Evolutionary conservation across 139 green algal species (phyloP).

Genomic region (Raphidocelis subcapitata): DNA sequence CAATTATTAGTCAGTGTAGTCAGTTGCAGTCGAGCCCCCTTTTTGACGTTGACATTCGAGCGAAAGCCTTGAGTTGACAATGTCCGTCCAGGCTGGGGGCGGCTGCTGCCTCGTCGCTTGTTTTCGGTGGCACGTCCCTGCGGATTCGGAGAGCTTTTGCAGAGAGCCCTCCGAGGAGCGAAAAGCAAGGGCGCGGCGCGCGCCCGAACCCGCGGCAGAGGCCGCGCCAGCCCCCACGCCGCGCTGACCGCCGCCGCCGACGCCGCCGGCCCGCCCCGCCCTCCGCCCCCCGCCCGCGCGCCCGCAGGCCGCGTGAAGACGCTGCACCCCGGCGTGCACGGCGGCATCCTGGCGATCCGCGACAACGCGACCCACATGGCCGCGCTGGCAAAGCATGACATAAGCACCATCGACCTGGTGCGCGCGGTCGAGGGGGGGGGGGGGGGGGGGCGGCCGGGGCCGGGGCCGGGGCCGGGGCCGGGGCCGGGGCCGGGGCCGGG

Average conservation of each 20-base stretch:
- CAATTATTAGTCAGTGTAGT: too few relatives aligned
- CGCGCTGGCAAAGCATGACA: conserved; percentile 83
- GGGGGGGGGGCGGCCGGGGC: neutral
- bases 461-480: neutral
- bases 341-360: conserved; percentile 93
- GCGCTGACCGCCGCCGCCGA: neutral
- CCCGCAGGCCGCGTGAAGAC: conserved; percentile 95
- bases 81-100: too few relatives aligned
- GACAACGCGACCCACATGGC: conserved; percentile 81
- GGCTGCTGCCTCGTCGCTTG: too few relatives aligned
- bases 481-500: too few relatives aligned
- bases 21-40: too few relatives aligned
- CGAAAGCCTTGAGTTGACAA: too few relatives aligned
- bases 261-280: neutral
- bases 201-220: too few relatives aligned
- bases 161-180: too few relatives aligned
- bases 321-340: conserved; percentile 95
- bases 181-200: too few relatives aligned
- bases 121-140: too few relatives aligned
- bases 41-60: too few relatives aligned
- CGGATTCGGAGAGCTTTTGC: too few relatives aligned
- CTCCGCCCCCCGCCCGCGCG: neutral
- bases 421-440: neutral
- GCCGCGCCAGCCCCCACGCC: neutral
- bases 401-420: conserved; percentile 92